These are phyloP conservation scores for Cryptococcus amylolentus DNA, from an alignment of 1,284 basidiomycete genomes.

Conservation along the genomic window DNA sequence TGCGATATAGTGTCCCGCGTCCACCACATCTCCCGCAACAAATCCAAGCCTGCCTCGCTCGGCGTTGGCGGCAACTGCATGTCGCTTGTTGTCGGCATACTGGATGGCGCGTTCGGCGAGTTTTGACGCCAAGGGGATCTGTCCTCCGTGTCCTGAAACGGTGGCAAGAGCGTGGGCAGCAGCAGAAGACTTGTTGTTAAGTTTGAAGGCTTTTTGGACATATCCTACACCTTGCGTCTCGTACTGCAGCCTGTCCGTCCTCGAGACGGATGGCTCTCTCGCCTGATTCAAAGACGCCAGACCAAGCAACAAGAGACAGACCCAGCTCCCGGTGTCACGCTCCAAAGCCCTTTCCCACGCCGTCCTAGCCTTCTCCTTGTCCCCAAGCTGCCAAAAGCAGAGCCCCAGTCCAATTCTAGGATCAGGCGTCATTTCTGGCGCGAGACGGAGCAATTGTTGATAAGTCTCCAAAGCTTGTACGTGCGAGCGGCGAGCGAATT, in stretches of 20 bases:
- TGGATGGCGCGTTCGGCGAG: slow-evolving; percentile 88
- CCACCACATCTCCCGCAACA: slow-evolving; percentile 58
- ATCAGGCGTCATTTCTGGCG: slow-evolving; percentile 75
- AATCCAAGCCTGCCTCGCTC: slow-evolving; percentile 75
- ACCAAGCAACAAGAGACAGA: slow-evolving; percentile 73
- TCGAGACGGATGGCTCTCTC: slow-evolving; percentile 58
- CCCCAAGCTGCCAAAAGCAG: slow-evolving; percentile 81
- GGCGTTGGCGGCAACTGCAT: slow-evolving; percentile 72
- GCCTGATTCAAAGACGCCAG: slow-evolving; percentile 76
- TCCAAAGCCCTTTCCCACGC: slow-evolving; percentile 69
- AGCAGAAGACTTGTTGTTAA: slow-evolving; percentile 40
- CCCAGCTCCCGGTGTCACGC: slow-evolving; percentile 72
- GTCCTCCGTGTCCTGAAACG: slow-evolving; percentile 30
- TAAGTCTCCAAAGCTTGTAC: slow-evolving; percentile 75
- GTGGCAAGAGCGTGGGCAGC: slow-evolving; percentile 35
- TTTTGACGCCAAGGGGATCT: slow-evolving; percentile 67
- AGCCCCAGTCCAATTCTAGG: slow-evolving; percentile 89
- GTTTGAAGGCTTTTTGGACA: slow-evolving; percentile 39
- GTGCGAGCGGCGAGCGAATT: slow-evolving; percentile 72
- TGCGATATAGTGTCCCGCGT: slow-evolving; percentile 71
- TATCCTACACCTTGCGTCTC: slow-evolving; percentile 34
- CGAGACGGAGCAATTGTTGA: slow-evolving; percentile 73
- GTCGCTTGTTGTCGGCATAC: slow-evolving; percentile 80
- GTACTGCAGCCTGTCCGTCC: slow-evolving; percentile 31
- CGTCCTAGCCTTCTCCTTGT: slow-evolving; percentile 69